Conservation (phyloP, 1,139 yeast genomes). For the Nakaseomyces glabratus region DNA sequence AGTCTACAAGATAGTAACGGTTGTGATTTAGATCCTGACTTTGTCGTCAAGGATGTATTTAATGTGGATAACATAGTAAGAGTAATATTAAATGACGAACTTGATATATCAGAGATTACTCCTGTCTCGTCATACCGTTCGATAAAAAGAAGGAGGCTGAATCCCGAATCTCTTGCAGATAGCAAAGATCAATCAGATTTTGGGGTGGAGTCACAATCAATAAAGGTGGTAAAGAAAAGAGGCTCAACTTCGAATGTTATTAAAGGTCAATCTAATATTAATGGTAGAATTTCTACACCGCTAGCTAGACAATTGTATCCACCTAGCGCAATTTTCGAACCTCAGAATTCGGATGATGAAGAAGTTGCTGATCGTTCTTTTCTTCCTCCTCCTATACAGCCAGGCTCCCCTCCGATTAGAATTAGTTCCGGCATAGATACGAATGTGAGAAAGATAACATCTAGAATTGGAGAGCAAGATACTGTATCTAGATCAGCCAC, state of each 20-base stretch:
- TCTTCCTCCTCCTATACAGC: slow-evolving; percentile 31
- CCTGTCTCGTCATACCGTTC: slow-evolving; percentile 15
- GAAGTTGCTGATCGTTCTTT: slow-evolving; percentile 28
- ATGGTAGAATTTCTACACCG: slow-evolving; percentile 30
- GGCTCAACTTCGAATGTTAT: slow-evolving; percentile 3
- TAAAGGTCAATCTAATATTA: not conserved
- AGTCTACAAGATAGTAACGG: slow-evolving; percentile 54
- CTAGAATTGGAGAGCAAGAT: slow-evolving; percentile 21
- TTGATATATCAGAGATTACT: slow-evolving; percentile 19
- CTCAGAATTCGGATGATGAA: slow-evolving; percentile 14
- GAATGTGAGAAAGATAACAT: slow-evolving; percentile 20
- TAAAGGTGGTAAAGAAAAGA: slow-evolving; percentile 27
- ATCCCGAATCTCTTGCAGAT: slow-evolving; percentile 8
- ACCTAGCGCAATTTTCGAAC: slow-evolving; percentile 26
- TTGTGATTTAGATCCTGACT: slow-evolving; percentile 76
- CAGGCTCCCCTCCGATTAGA: slow-evolving; percentile 33
- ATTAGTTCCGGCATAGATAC: slow-evolving; percentile 31
- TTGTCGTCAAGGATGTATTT: slow-evolving; percentile 53
- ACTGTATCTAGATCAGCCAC: slow-evolving; percentile 31
- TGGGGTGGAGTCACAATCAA: slow-evolving; percentile 12
- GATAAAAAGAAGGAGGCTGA: slow-evolving; percentile 21
- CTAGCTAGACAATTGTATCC: slow-evolving; percentile 34
- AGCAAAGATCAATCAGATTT: slow-evolving; percentile 10
- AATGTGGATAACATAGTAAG: slow-evolving; percentile 44
- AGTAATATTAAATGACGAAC: slow-evolving; percentile 42